Base-by-base conservation (phyloP, 768 basidiomycete species). In the Hypholoma fasciculare region DNA sequence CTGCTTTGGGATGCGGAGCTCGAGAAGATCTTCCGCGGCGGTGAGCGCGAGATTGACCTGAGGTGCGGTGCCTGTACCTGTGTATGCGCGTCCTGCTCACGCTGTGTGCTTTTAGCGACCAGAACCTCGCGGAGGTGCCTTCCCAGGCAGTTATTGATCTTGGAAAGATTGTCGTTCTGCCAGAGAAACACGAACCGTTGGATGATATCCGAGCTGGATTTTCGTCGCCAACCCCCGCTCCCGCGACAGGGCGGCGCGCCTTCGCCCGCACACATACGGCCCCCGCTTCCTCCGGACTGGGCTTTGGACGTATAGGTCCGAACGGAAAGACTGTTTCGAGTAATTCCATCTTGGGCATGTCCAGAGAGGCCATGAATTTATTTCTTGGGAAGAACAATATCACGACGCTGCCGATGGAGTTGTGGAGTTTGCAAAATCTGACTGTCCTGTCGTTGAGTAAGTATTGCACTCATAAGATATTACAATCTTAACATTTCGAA, bases 401-500 rank as follows among this genome's bases (percentile, higher is more conserved):
- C 30, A 69, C 74, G 0, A 68, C 62, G 9, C 69, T 92, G 4
- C 90, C 90, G 4, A 63, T 67, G 1, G 81, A 85, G 58, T 68
- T 92, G 3, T 88, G 89, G 65, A 69, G 67, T 2, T 67, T 91
- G 39, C 69, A 80, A 2, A 79, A 82, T 49, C 67, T 91, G 43
- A 86, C 84, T 1, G 78, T 89, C 2, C 74, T 92, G 0, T 83
- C 81, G 53, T 69, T 92, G 36, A 78, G 90, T 91, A 65, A 50
- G 88, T 36, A 47, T 26, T 39, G 51, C 48, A 38, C n/a, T 63
- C 19, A 17, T 13, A 3, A 8, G 34, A 49, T 50, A 13, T 40
- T 38, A 54, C 40, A 30, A 54, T 40, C 6, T 27, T 23, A 30
- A 36, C 55, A 26, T 26, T 74, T 74, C 44, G 64, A 3, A 38